A percentile compares a stretch with the other conserved stretches of the same genome.
Evolutionary conservation across 1,139 yeast genomes (phyloP).

Genomic region (Blastobotrys apis): DNA sequence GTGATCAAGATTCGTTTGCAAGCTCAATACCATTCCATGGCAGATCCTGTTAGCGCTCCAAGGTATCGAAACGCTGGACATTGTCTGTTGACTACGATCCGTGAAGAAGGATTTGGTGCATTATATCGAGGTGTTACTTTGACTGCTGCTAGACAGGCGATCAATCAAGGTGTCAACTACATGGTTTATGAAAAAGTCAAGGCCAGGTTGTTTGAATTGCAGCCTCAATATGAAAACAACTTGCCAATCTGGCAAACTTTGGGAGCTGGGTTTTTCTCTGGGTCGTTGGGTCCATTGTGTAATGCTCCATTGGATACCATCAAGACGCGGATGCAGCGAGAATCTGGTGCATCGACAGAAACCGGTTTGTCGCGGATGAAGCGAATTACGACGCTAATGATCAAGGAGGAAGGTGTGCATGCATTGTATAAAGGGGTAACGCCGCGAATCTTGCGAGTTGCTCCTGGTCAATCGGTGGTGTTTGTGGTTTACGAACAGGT

Average conservation of each 20-base stretch:
- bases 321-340: constrained; percentile 94
- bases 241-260: constrained; percentile 96
- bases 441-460: constrained; percentile 98
- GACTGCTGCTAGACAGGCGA: constrained; percentile 97
- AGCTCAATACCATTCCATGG: constrained; percentile 89
- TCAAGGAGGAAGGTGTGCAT: constrained; percentile 81
- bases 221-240: constrained; percentile 54
- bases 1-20: constrained; percentile 94
- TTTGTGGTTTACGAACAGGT: constrained; percentile 93
- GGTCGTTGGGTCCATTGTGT: constrained; percentile 96
- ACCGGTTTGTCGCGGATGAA: constrained; percentile 71
- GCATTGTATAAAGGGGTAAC: constrained; percentile 96
- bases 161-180: constrained; percentile 97
- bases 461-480: constrained; percentile 98
- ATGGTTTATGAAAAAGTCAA: constrained; percentile 88
- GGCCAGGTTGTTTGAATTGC: constrained; percentile 56
- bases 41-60: constrained; percentile 74
- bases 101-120: constrained; percentile 87
- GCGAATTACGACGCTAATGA: constrained; percentile 74
- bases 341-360: constrained; percentile 64
- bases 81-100: constrained; percentile 76
- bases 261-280: constrained; percentile 82
- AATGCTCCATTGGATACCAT: constrained; percentile 97
- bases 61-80: constrained; percentile 93
- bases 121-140: constrained; percentile 91